A percentile compares a stretch with the other conserved stretches of the same genome.
phyloP scores from a whole-genome alignment of 768 basidiomycete species.

The Rhodosporidiobolus odoratus region DNA sequence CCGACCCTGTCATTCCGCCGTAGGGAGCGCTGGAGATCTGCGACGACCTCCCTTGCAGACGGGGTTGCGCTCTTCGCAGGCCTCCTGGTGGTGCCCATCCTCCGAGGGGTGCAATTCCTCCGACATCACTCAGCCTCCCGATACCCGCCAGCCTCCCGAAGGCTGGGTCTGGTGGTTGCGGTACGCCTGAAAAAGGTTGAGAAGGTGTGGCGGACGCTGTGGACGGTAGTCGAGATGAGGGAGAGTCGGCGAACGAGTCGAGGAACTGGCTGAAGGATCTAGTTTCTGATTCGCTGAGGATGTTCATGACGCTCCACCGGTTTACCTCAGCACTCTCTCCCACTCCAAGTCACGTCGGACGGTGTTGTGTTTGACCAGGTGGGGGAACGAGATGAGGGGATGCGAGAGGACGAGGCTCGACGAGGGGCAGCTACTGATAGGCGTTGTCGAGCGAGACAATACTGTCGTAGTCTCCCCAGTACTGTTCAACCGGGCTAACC shows the following conservation, averaged over 20 bases:
- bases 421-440: too few relatives aligned
- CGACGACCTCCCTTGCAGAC: neutral
- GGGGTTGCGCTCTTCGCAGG: neutral
- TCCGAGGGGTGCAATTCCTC: neutral
- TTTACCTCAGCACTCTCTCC: too few relatives aligned
- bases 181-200: neutral
- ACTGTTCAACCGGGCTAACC: too few relatives aligned
- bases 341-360: too few relatives aligned
- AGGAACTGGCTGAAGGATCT: slow-evolving; percentile 17
- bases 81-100: neutral
- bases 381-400: too few relatives aligned
- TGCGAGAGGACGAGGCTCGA: too few relatives aligned
- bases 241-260: slow-evolving; percentile 14
- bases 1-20: too few relatives aligned
- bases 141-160: neutral
- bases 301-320: too few relatives aligned
- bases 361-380: too few relatives aligned
- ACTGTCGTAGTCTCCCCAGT: too few relatives aligned
- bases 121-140: neutral
- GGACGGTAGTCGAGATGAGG: neutral
- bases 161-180: too few relatives aligned
- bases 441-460: too few relatives aligned
- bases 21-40: neutral
- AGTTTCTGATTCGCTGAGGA: slow-evolving; percentile 22
- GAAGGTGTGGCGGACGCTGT: neutral